phyloP scores from a whole-genome alignment of 441 rosid species.

The Pelargonium citronellum region DNA sequence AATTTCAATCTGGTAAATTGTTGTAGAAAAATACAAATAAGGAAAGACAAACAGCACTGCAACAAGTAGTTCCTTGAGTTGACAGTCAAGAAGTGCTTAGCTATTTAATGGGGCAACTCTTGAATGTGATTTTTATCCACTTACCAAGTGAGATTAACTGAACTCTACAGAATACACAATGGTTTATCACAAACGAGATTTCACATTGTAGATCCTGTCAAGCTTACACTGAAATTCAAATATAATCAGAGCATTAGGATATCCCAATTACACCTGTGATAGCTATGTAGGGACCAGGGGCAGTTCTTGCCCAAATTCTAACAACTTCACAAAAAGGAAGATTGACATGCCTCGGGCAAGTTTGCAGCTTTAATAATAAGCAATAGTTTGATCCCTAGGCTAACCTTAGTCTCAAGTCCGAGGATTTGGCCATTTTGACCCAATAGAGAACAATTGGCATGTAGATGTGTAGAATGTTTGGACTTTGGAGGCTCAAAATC shows the following conservation, averaged over 20 bases:
- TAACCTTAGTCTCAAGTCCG: background rate
- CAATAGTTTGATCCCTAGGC: background rate
- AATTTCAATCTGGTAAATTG: no score
- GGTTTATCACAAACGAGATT: background rate
- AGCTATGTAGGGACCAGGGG: no score
- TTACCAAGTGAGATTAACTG: background rate
- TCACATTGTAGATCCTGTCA: background rate
- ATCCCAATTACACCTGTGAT: background rate
- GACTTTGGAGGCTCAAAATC: no score
- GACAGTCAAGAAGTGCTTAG: no score
- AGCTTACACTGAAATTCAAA: background rate
- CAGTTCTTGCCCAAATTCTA: no score
- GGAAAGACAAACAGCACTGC: no score
- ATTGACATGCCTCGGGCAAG: background rate
- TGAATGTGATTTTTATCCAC: no score
- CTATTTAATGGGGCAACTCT: no score
- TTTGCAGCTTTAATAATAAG: background rate
- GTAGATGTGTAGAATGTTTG: no score
- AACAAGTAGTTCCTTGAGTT: no score
- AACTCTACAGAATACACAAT: background rate
- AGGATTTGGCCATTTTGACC: background rate
- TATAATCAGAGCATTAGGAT: background rate
- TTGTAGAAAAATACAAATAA: no score
- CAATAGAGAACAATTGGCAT: no score
- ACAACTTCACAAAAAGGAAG: background rate